phyloP scores from a whole-genome alignment of 2,329 filamentous ascomycete species.

The Harringtonia aguacate region DNA sequence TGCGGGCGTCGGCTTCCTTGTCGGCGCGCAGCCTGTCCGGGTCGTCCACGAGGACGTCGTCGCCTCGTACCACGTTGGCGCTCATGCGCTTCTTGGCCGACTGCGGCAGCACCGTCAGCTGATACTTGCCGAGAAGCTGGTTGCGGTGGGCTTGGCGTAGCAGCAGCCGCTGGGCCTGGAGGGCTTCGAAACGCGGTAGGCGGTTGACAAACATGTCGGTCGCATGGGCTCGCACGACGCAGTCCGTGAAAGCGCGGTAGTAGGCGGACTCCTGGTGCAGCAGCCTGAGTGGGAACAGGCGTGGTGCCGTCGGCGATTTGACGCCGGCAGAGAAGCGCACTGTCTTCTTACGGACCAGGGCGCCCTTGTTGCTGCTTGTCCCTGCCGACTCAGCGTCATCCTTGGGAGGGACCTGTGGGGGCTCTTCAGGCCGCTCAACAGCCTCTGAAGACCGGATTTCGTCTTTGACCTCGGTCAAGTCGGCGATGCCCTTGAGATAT shows the following conservation, averaged over 20 bases:
- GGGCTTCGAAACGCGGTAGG: conserved; percentile 73
- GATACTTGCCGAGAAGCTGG: conserved; percentile 76
- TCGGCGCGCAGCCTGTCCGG: conserved; percentile 55
- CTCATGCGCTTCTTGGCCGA: conserved; percentile 62
- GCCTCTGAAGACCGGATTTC: conserved; percentile 7
- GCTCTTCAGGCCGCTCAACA: conserved; percentile 18
- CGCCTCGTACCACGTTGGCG: conserved; percentile 63
- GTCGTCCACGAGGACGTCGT: conserved; percentile 53
- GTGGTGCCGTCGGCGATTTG: conserved; percentile 28
- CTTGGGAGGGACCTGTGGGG: conserved; percentile 10
- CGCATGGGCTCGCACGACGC: conserved; percentile 53
- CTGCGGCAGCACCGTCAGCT: conserved; percentile 58
- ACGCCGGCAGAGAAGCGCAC: conserved; percentile 60
- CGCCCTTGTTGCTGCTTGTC: background rate
- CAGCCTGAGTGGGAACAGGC: conserved; percentile 41
- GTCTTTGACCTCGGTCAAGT: conserved; percentile 29
- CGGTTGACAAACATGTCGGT: conserved; percentile 78
- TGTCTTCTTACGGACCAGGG: conserved; percentile 48
- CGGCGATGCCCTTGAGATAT: conserved; percentile 60
- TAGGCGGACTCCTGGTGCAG: conserved; percentile 63
- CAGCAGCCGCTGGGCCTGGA: conserved; percentile 73
- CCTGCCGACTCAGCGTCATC: conserved; percentile 8
- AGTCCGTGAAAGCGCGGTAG: conserved; percentile 75
- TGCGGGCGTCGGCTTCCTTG: conserved; percentile 70
- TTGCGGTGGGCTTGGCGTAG: conserved; percentile 63